Evolutionary conservation across 2,329 filamentous ascomycete species (phyloP), one percentile per base, ranked within the genome.

Genomic region (Polytolypa hystricis): DNA sequence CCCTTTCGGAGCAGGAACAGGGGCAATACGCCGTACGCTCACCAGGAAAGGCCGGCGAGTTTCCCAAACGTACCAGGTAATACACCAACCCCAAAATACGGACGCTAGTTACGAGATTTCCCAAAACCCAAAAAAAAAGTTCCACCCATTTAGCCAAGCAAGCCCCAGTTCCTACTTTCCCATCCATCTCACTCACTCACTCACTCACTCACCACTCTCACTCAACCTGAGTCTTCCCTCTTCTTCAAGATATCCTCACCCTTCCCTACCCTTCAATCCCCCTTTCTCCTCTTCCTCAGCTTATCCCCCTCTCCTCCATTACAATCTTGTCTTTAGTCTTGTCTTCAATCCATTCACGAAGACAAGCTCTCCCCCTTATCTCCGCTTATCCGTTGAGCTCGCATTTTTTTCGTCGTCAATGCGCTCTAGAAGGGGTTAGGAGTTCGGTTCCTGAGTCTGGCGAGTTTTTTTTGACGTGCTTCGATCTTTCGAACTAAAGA

Each of bases 191-290:
- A n/a, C n/a, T n/a, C n/a, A n/a, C n/a, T n/a, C n/a, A n/a, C n/a
- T n/a, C n/a, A n/a, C n/a, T n/a, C n/a, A n/a, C n/a, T n/a, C n/a
- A n/a, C n/a, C n/a, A n/a, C n/a, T n/a, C n/a, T n/a, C n/a, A n/a
- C n/a, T n/a, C n/a, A n/a, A n/a, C n/a, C n/a, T 30, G 2, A 20
- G 18, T 31, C 26, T 21, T 38, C 26, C 20, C 34, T 38, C 39
- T 39, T 42, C 43, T 27, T 39, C 19, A 16, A 11, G 17, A 33
- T 23, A 12, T 26, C 25, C 14, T 30, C 33, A 25, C 19, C 27
- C 25, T 40, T 20, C 20, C 12, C 18, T 39, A 18, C 17, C 12
- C 18, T 18, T 15, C 5, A 14, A 27, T 12, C 27, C 23, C 30
- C 32, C 25, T 29, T 9, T 16, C 33, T 35, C 21, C 17, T 25